Evolutionary conservation across 2,329 filamentous ascomycete genomes (phyloP).

Genomic region (Fusarium buxicola): DNA sequence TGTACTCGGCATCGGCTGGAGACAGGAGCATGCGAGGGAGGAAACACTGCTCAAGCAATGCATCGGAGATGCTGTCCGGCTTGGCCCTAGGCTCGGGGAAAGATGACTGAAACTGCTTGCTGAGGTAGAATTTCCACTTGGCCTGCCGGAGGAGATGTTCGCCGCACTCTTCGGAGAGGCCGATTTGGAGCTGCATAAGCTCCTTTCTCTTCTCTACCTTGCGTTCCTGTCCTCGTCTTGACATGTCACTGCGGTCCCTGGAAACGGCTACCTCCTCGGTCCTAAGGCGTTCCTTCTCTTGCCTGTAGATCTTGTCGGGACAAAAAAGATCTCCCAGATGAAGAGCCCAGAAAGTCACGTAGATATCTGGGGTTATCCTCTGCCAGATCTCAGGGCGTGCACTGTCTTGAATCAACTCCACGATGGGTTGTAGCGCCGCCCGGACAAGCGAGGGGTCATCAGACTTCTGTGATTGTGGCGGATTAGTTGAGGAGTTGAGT

Average conservation of each 20-base stretch:
- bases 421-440: constrained; percentile 72
- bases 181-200: constrained; percentile 75
- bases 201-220: constrained; percentile 72
- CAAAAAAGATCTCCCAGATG: constrained; percentile 84
- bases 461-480: constrained; percentile 46
- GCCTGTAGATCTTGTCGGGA: constrained; percentile 80
- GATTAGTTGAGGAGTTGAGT: constrained; percentile 42
- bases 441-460: constrained; percentile 50
- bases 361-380: constrained; percentile 82
- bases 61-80: constrained; percentile 75
- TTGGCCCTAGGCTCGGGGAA: constrained; percentile 76
- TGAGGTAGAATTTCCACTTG: constrained; percentile 75
- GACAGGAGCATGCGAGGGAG: constrained; percentile 89
- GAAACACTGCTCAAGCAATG: constrained; percentile 89
- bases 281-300: constrained; percentile 76
- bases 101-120: constrained; percentile 81
- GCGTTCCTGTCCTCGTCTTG: constrained; percentile 74
- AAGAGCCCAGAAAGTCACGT: constrained; percentile 91
- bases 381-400: constrained; percentile 74
- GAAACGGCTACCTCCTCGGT: constrained; percentile 75
- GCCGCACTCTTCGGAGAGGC: constrained; percentile 78
- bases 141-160: constrained; percentile 74
- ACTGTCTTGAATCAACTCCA: constrained; percentile 72
- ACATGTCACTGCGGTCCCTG: constrained; percentile 79
- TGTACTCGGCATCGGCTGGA: constrained; percentile 88